Evolutionary conservation across 176 grass and related monocot genomes (phyloP).

Genomic region (Elaeis guineensis): DNA sequence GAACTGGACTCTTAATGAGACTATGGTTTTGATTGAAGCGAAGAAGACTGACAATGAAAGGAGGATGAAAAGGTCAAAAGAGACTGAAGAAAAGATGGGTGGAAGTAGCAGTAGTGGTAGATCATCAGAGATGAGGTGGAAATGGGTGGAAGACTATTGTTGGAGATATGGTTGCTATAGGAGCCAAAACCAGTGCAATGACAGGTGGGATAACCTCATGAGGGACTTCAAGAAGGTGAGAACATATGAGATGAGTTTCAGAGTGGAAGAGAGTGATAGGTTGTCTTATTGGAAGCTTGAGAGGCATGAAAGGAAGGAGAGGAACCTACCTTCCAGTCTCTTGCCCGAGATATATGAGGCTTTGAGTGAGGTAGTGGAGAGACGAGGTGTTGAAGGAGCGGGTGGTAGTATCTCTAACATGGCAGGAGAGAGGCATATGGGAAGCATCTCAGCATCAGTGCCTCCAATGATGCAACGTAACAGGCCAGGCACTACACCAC

Average conservation of each 20-base stretch:
- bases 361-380: constrained; percentile 14
- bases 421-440: neutral
- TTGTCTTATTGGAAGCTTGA: constrained; percentile 19
- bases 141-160: constrained; percentile 25
- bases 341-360: constrained; percentile 19
- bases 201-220: constrained; percentile 30
- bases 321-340: constrained; percentile 17
- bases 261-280: neutral
- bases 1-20: constrained; percentile 22
- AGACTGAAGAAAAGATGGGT: neutral
- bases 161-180: constrained; percentile 20
- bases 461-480: too few species aligned
- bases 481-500: too few species aligned
- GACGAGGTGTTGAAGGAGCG: neutral
- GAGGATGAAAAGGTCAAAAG: constrained; percentile 7
- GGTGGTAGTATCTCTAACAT: neutral
- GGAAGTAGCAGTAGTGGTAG: neutral
- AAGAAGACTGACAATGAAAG: constrained; percentile 19
- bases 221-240: constrained; percentile 27
- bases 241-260: constrained; percentile 14
- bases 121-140: constrained; percentile 22
- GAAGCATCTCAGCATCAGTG: too few species aligned
- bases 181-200: constrained; percentile 32
- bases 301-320: constrained; percentile 13
- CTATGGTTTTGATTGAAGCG: constrained; percentile 20